Evolutionary conservation across 2,329 filamentous ascomycete genomes (phyloP).

Genomic region (Pseudogymnoascus sp.): DNA sequence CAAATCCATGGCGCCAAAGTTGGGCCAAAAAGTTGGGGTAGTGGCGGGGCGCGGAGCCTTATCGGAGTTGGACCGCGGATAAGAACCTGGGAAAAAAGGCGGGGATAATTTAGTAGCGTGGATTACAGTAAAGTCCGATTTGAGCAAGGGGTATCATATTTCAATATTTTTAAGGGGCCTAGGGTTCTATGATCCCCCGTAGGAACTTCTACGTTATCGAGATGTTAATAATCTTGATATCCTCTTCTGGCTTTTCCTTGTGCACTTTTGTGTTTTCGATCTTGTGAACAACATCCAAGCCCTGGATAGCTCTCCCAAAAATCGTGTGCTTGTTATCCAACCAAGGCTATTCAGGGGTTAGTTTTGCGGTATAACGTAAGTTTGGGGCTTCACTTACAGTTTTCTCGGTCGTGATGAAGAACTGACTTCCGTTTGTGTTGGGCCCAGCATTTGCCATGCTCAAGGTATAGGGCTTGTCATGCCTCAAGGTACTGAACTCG

Average conservation of each 20-base stretch:
- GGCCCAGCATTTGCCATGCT: slow-evolving; percentile 98
- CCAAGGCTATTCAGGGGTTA: slow-evolving; percentile 55
- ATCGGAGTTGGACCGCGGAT: not conserved
- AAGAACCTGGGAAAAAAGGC: not conserved
- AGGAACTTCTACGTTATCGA: slow-evolving; percentile 25
- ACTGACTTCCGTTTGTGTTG: slow-evolving; percentile 92
- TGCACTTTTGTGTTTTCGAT: slow-evolving; percentile 86
- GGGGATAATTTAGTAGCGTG: not conserved
- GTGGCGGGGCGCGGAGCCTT: not conserved
- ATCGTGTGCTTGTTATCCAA: slow-evolving; percentile 94
- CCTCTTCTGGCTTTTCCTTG: slow-evolving; percentile 89
- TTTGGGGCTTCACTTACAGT: slow-evolving; percentile 48
- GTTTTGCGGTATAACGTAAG: slow-evolving; percentile 11
- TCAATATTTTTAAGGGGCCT: not conserved
- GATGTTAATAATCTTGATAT: slow-evolving; percentile 95
- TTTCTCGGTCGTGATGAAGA: slow-evolving; percentile 97
- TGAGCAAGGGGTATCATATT: slow-evolving; percentile 3
- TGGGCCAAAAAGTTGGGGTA: not conserved
- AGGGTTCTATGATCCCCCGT: not conserved
- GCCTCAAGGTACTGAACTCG: slow-evolving; percentile 82
- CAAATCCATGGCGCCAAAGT: slow-evolving; percentile 3
- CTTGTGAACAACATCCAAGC: slow-evolving; percentile 87
- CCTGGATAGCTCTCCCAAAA: slow-evolving; percentile 83
- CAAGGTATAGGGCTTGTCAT: slow-evolving; percentile 93
- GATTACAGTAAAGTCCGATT: not conserved